Percentiles rank a stretch among this genome's conserved stretches.
Evolutionary conservation across 108 stramenopile genomes (phyloP).

Genomic region (Nannochloropsis oceanica): DNA sequence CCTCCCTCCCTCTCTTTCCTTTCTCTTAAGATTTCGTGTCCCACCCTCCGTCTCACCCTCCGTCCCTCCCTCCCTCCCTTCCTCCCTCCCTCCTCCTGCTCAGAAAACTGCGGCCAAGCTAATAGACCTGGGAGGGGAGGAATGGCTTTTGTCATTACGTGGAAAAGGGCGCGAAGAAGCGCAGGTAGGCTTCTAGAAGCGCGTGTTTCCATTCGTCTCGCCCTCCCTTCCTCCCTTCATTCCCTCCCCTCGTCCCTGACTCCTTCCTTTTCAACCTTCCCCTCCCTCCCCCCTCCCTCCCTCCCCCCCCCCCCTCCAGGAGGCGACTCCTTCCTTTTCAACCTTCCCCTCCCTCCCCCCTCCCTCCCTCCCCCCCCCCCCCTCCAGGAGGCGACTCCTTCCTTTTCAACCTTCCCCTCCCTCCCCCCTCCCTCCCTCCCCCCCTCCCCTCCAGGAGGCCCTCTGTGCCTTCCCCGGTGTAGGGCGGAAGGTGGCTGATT

Average conservation of each 20-base stretch:
- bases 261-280: background rate
- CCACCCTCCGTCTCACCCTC: background rate
- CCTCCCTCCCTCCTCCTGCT: background rate
- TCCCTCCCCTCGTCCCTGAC: background rate
- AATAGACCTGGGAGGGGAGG: background rate
- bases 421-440: background rate
- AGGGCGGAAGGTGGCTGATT: constrained; percentile 77
- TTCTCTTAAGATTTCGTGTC: too few relatives aligned
- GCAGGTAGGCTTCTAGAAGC: background rate
- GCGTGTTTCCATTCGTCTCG: background rate
- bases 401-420: background rate
- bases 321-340: too few relatives aligned
- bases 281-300: background rate
- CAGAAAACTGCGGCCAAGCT: background rate
- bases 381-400: background rate
- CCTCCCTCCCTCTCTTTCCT: background rate
- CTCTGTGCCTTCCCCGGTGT: background rate
- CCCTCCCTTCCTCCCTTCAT: background rate
- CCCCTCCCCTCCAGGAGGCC: background rate
- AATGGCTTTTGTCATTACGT: background rate
- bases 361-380: background rate
- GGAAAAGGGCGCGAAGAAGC: background rate
- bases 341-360: background rate
- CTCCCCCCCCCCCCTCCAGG: too few relatives aligned
- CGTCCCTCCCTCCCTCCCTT: background rate